Percentiles rank a stretch among this genome's conserved stretches.
Evolutionary conservation across 2,329 filamentous ascomycete species (phyloP).

Genomic region (Nectriaceae sp.): DNA sequence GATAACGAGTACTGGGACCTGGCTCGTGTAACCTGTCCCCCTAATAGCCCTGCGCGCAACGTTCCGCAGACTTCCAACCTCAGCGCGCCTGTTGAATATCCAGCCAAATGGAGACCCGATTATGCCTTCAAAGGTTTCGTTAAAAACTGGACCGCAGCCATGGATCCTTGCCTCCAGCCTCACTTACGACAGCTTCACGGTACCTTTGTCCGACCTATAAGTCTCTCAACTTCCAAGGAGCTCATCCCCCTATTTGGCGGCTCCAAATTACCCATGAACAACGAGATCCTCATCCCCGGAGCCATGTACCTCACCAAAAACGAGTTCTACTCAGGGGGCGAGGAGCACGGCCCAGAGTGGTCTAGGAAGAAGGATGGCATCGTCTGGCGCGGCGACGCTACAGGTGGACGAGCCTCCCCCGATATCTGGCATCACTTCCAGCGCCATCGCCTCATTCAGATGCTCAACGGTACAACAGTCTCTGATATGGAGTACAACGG

Average conservation of each 20-base stretch:
- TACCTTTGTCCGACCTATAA: constrained; percentile 56
- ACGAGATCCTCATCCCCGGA: constrained; percentile 64
- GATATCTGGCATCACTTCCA: constrained; percentile 70
- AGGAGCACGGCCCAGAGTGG: constrained; percentile 58
- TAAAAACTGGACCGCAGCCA: constrained; percentile 58
- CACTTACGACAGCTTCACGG: constrained; percentile 54
- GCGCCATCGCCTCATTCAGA: constrained; percentile 69
- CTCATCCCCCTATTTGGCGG: constrained; percentile 63
- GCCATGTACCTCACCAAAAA: constrained; percentile 65
- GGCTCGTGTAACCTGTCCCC: constrained; percentile 57
- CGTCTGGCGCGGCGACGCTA: constrained; percentile 67
- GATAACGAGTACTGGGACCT: constrained; percentile 61
- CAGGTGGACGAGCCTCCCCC: constrained; percentile 54
- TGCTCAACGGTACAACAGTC: constrained; percentile 66
- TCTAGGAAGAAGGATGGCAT: constrained; percentile 54
- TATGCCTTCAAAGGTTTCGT: constrained; percentile 52
- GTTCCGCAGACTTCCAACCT: constrained; percentile 34
- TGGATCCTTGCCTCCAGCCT: constrained; percentile 62
- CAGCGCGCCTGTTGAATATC: constrained; percentile 34
- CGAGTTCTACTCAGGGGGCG: constrained; percentile 58
- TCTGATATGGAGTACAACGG: constrained; percentile 44
- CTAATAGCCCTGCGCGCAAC: constrained; percentile 50
- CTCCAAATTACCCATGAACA: constrained; percentile 64
- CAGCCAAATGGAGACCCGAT: constrained; percentile 34
- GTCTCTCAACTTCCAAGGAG: constrained; percentile 52